Percentiles rank a stretch among this genome's conserved stretches.
Conservation (phyloP, 2,329 filamentous ascomycete species). For the Scortechinia acanthostroma region DNA sequence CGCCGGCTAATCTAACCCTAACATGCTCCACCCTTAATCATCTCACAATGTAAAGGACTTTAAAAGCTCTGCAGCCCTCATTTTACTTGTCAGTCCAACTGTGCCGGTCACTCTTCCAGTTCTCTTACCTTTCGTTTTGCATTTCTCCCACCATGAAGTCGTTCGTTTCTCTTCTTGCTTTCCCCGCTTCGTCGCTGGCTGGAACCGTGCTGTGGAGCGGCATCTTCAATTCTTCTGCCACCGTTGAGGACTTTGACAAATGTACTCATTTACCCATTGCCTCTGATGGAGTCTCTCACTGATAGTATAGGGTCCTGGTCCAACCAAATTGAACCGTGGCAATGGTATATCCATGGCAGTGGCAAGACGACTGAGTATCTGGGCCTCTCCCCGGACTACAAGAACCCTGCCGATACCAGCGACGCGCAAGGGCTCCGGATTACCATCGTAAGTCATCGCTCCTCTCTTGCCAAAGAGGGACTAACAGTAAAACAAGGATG, state of each 20-base stretch:
- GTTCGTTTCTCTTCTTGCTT: slow-evolving; percentile 4
- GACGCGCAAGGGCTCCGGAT: too few relatives aligned
- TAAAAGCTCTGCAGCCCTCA: too few relatives aligned
- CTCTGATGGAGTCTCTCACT: neutral
- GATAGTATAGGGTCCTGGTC: slow-evolving; percentile 45
- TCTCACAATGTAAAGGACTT: too few relatives aligned
- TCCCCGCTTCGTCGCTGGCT: slow-evolving; percentile 16
- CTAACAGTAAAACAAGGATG: too few relatives aligned
- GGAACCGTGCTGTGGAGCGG: slow-evolving; percentile 59
- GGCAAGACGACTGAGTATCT: slow-evolving; percentile 49
- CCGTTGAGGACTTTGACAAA: slow-evolving; percentile 43
- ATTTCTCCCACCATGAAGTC: too few relatives aligned
- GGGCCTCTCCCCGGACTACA: slow-evolving; percentile 49
- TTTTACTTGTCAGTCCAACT: too few relatives aligned
- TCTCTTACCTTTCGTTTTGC: too few relatives aligned
- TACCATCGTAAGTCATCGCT: too few relatives aligned
- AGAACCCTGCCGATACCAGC: slow-evolving; percentile 58
- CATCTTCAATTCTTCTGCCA: slow-evolving; percentile 51
- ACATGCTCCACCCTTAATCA: too few relatives aligned
- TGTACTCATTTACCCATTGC: slow-evolving; percentile 17
- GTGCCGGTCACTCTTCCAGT: too few relatives aligned
- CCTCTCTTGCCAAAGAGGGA: too few relatives aligned
- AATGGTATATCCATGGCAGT: slow-evolving; percentile 70
- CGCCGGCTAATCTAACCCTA: too few relatives aligned
- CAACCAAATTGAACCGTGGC: slow-evolving; percentile 64